Evolutionary conservation across 768 basidiomycete genomes (phyloP).

Genomic region (Psilocybe sp.): DNA sequence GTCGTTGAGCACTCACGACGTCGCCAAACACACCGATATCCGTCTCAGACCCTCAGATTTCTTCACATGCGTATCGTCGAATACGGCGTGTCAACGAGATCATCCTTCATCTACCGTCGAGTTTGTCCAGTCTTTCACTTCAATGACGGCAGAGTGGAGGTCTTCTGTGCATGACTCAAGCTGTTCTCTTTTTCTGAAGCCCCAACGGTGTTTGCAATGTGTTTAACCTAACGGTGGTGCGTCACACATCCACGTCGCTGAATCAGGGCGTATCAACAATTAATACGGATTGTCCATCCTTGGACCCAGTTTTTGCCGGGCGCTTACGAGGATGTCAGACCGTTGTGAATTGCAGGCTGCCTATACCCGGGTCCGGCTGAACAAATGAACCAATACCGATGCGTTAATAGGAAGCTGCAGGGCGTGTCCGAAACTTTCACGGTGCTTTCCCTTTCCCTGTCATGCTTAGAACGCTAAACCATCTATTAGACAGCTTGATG

Average conservation of each 20-base stretch:
- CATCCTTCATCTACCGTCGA: slow-evolving; percentile 2
- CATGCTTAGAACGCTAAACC: slow-evolving; percentile 17
- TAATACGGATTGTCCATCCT: too few relatives aligned
- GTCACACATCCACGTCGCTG: not conserved
- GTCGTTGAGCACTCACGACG: slow-evolving; percentile 12
- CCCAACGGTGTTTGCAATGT: slow-evolving; percentile 11
- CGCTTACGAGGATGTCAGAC: too few relatives aligned
- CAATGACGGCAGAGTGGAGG: slow-evolving; percentile 7
- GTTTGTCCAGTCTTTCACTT: not conserved
- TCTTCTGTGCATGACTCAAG: slow-evolving; percentile 17
- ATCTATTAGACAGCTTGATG: slow-evolving; percentile 4
- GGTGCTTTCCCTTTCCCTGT: slow-evolving; percentile 24
- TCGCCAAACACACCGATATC: slow-evolving; percentile 21
- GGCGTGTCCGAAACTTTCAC: slow-evolving; percentile 2
- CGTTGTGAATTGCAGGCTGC: too few relatives aligned
- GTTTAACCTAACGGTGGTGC: not conserved
- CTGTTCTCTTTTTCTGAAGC: too few relatives aligned
- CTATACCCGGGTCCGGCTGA: too few relatives aligned
- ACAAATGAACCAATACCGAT: too few relatives aligned
- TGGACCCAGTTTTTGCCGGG: too few relatives aligned
- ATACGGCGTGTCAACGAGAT: slow-evolving; percentile 23
- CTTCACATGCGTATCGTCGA: slow-evolving; percentile 19
- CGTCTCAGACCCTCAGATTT: slow-evolving; percentile 20
- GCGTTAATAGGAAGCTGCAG: too few relatives aligned
- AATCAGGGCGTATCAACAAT: too few relatives aligned